phyloP scores from a whole-genome alignment of 1,139 yeast species.

The Wickerhamiella infanticola region DNA sequence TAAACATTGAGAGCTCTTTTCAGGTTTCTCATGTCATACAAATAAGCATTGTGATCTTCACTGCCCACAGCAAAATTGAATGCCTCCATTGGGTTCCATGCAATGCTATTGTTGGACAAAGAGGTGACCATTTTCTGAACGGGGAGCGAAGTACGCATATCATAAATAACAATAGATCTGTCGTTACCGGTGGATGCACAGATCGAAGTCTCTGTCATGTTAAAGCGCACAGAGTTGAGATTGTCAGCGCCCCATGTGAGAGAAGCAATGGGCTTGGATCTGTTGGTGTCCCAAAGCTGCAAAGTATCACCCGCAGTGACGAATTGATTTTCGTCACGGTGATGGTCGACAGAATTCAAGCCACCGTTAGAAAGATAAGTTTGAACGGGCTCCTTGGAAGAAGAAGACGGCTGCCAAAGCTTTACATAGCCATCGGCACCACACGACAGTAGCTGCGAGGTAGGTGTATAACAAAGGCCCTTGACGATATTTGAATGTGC shows the following conservation, averaged over 20 bases:
- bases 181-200: slow-evolving; percentile 81
- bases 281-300: slow-evolving; percentile 74
- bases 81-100: slow-evolving; percentile 99
- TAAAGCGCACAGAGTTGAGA: slow-evolving; percentile 66
- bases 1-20: slow-evolving; percentile 62
- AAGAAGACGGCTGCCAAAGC: slow-evolving; percentile 44
- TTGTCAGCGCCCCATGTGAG: slow-evolving; percentile 96
- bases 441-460: slow-evolving; percentile 57
- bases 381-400: slow-evolving; percentile 33
- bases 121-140: slow-evolving; percentile 77
- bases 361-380: slow-evolving; percentile 78
- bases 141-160: slow-evolving; percentile 82
- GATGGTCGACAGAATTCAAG: slow-evolving; percentile 77
- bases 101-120: slow-evolving; percentile 68
- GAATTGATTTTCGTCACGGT: slow-evolving; percentile 53
- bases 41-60: slow-evolving; percentile 90
- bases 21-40: slow-evolving; percentile 93
- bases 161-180: slow-evolving; percentile 79
- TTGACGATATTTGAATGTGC: slow-evolving; percentile 89
- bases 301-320: slow-evolving; percentile 88
- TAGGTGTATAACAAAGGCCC: slow-evolving; percentile 70
- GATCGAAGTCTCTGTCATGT: slow-evolving; percentile 77
- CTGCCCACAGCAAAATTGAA: slow-evolving; percentile 81
- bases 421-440: slow-evolving; percentile 85
- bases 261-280: slow-evolving; percentile 63